Base-by-base conservation (phyloP, 1,284 basidiomycete species). In the Wolfiporia cocos region DNA sequence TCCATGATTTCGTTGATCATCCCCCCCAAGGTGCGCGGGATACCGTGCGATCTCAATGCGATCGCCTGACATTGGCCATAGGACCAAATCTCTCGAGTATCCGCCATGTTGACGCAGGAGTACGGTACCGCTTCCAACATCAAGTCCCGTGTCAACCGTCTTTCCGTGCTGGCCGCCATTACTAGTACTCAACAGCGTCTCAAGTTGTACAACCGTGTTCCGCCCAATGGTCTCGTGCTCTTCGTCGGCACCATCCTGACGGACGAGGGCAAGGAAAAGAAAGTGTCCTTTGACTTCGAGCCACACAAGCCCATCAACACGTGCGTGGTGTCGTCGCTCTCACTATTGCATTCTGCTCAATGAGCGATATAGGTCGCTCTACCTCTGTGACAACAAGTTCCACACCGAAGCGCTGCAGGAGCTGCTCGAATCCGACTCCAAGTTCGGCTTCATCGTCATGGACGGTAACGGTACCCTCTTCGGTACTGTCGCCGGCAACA, bases 371-470 rank as follows among this genome's bases (percentile, higher is more conserved):
- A 92, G 88, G 15, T 94, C 93, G 15, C 81, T 99, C 37, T 99
- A 99, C 70, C 86, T 98, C 40, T 99, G 96, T 63, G 96, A 99
- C 76, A 97, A 96, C 75, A 96, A 98, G 66, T 99, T 99, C 74
- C 95, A 98, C 71, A 98, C 96, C 3, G 96, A 98, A 62, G 93
- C 94, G 1, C 78, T 99, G 26, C 89, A 91, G 37, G 96, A 99
- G 63, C 81, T 99, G 39, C 78, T 99, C 53, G 96, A 99, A 69
- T 93, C 90, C 23, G 96, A 99, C 65, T 90, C 92, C 52, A 91
- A 92, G 59, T 99, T 98, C 63, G 96, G 94, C 23, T 99, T 99
- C 74, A 97, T 99, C 65, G 88, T 99, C 62, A 99, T 99, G 96
- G 94, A 95, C 63, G 94, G 93, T 69, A 95, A 94, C 64, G 93